These are phyloP conservation scores for Moricandia moricandioides DNA, from an alignment of 345 rosid species.

Conservation along the genomic window DNA sequence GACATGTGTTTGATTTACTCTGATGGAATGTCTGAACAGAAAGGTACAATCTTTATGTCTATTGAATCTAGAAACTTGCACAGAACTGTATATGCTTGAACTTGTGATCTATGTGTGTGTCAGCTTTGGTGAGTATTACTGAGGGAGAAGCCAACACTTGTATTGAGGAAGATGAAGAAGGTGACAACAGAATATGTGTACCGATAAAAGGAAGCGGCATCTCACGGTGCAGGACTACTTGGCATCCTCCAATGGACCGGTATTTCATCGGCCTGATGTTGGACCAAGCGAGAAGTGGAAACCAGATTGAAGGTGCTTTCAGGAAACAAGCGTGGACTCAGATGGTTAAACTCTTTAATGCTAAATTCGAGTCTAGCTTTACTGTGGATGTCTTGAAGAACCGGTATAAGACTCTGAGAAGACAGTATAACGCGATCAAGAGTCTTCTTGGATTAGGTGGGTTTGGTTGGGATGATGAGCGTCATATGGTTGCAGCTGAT, in stretches of 20 bases:
- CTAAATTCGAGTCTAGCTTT: slow-evolving; percentile 59
- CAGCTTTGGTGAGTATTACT: slow-evolving; percentile 20
- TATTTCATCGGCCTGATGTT: slow-evolving; percentile 76
- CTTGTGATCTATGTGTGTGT: neutral
- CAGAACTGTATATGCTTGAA: neutral
- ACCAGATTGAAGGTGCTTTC: slow-evolving; percentile 74
- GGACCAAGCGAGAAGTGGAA: slow-evolving; percentile 67
- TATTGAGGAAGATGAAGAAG: slow-evolving; percentile 40
- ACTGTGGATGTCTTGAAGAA: slow-evolving; percentile 73
- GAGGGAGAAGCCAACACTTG: slow-evolving; percentile 34
- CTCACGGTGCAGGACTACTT: slow-evolving; percentile 28
- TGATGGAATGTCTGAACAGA: slow-evolving; percentile 44
- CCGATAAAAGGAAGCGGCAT: slow-evolving; percentile 22
- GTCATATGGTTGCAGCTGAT: slow-evolving; percentile 84
- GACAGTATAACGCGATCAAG: slow-evolving; percentile 69
- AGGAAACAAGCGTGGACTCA: slow-evolving; percentile 78
- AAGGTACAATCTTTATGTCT: slow-evolving; percentile 44
- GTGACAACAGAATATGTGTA: slow-evolving; percentile 30
- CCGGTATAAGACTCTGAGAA: slow-evolving; percentile 71
- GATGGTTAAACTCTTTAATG: slow-evolving; percentile 69
- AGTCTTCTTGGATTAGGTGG: slow-evolving; percentile 67
- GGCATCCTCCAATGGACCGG: slow-evolving; percentile 91
- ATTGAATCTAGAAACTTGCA: neutral
- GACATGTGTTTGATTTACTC: slow-evolving; percentile 65
- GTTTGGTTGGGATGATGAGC: slow-evolving; percentile 77